These are phyloP conservation scores for Shiraia bambusicola DNA, from an alignment of 2,329 filamentous ascomycete species.

Conservation along the genomic window DNA sequence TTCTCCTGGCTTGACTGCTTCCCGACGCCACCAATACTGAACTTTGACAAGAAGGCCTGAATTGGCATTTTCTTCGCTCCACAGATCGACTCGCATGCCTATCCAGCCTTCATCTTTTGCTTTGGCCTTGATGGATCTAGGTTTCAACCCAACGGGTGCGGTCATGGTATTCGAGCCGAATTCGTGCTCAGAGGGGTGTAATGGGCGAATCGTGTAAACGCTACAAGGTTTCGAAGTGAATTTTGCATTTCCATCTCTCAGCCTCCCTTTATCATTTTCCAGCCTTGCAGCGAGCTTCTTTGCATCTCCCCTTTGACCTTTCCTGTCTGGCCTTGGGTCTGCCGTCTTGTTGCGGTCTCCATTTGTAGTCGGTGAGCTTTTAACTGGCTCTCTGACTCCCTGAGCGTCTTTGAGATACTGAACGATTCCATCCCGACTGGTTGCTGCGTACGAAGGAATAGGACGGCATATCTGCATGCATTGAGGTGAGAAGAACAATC, in stretches of 20 bases:
- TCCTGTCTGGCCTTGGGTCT: background rate
- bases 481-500: slow-evolving; percentile 14
- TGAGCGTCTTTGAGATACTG: slow-evolving; percentile 15
- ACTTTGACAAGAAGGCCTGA: slow-evolving; percentile 13
- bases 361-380: background rate
- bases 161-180: slow-evolving; percentile 7
- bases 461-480: slow-evolving; percentile 17
- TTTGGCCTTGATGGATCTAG: background rate
- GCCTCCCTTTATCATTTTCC: too few relatives aligned
- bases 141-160: slow-evolving; percentile 2
- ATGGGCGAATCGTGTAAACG: slow-evolving; percentile 13
- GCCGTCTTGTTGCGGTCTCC: background rate
- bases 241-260: background rate
- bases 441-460: slow-evolving; percentile 12
- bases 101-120: slow-evolving; percentile 11
- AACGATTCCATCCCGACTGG: slow-evolving; percentile 9
- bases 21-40: slow-evolving; percentile 18
- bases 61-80: slow-evolving; percentile 4
- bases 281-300: too few relatives aligned
- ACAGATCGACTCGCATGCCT: slow-evolving; percentile 17
- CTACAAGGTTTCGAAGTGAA: background rate
- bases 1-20: slow-evolving; percentile 2
- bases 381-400: slow-evolving; percentile 2
- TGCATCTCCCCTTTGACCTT: background rate
- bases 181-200: slow-evolving; percentile 5